A percentile compares a stretch with the other conserved stretches of the same genome.
Evolutionary conservation across 1,284 basidiomycete species (phyloP).

Genomic region (Leccinum solheimii): DNA sequence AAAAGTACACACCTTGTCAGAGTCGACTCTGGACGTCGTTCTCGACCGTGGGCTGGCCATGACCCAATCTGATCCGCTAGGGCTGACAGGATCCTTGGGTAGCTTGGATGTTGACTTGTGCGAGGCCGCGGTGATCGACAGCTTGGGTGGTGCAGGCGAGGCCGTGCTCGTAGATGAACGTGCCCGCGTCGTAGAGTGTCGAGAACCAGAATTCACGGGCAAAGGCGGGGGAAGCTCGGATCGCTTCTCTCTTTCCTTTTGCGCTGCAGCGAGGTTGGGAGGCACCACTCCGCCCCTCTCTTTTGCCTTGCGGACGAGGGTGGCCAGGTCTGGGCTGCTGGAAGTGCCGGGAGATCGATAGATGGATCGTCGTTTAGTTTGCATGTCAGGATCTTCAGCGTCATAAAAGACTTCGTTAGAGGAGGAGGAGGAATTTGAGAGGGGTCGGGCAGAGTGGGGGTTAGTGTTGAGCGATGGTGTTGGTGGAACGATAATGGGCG

Average conservation of each 20-base stretch:
- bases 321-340: constrained; percentile 85
- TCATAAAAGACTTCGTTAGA: constrained; percentile 63
- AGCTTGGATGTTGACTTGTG: constrained; percentile 26
- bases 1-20: constrained; percentile 43
- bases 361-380: constrained; percentile 77
- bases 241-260: constrained; percentile 43
- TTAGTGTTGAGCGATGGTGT: constrained; percentile 45
- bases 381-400: constrained; percentile 61
- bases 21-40: constrained; percentile 43
- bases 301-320: constrained; percentile 77
- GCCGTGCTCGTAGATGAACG: constrained; percentile 39
- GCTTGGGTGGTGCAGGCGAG: constrained; percentile 27
- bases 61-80: constrained; percentile 52
- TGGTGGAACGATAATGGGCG: constrained; percentile 57
- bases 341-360: constrained; percentile 86
- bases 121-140: constrained; percentile 31
- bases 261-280: constrained; percentile 28
- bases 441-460: constrained; percentile 36
- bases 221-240: constrained; percentile 52
- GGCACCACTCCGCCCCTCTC: constrained; percentile 53
- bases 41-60: constrained; percentile 45
- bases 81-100: constrained; percentile 30
- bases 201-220: constrained; percentile 28
- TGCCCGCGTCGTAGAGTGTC: constrained; percentile 27
- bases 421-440: constrained; percentile 39